Evolutionary conservation across 768 basidiomycete genomes (phyloP).

Genomic region (Russula olivacea): DNA sequence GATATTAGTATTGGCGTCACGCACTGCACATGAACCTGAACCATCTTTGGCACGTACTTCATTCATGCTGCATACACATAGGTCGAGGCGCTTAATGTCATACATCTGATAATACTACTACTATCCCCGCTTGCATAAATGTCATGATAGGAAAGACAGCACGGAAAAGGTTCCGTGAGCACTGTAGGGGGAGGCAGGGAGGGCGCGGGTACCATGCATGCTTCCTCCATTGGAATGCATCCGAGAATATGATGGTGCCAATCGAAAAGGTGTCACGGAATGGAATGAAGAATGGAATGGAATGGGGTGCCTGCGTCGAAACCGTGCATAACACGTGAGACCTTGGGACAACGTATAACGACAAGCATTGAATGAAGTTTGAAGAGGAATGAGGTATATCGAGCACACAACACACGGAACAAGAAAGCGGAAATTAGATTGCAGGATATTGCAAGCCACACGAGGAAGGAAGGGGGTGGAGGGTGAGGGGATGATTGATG

Average conservation of each 20-base stretch:
- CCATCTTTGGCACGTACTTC: slow-evolving; percentile 4
- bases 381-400: slow-evolving; percentile 18
- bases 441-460: not conserved
- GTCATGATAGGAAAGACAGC: not conserved
- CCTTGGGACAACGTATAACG: not conserved
- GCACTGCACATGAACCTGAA: not conserved
- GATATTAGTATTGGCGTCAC: not conserved
- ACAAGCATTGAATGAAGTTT: slow-evolving; percentile 7
- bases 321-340: slow-evolving; percentile 1
- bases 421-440: slow-evolving; percentile 5
- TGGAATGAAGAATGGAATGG: not conserved
- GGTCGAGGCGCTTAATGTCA: slow-evolving; percentile 5
- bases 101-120: slow-evolving; percentile 18
- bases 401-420: slow-evolving; percentile 10
- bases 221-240: not conserved
- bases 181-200: not conserved
- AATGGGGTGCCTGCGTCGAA: not conserved
- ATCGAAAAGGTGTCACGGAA: slow-evolving; percentile 16
- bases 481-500: not conserved
- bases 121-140: not conserved
- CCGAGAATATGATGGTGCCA: slow-evolving; percentile 3
- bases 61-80: slow-evolving; percentile 13
- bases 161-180: not conserved
- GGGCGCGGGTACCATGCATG: not conserved
- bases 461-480: no score